phyloP scores from a whole-genome alignment of 1,139 yeast genomes.

The Candida tropicalis region DNA sequence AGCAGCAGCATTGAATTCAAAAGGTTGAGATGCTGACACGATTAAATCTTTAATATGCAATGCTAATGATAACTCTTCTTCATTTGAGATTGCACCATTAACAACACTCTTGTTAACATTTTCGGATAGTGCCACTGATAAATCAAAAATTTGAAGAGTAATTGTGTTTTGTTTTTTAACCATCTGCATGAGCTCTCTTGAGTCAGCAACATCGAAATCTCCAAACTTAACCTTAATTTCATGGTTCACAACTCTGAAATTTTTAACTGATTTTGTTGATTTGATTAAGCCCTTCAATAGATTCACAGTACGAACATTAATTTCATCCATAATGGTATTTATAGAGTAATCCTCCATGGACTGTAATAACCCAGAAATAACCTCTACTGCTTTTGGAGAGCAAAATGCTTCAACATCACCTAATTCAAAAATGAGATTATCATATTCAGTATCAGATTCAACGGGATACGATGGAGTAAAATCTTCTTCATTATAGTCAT shows the following conservation, averaged over 20 bases:
- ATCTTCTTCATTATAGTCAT: slow-evolving; percentile 44
- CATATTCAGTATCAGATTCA: slow-evolving; percentile 53
- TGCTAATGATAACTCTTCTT: slow-evolving; percentile 26
- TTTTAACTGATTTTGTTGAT: slow-evolving; percentile 41
- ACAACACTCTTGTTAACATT: slow-evolving; percentile 15
- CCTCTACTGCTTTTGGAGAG: slow-evolving; percentile 37
- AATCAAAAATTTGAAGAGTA: slow-evolving; percentile 34
- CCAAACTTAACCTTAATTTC: slow-evolving; percentile 50
- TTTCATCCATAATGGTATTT: slow-evolving; percentile 57
- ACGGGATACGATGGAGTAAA: slow-evolving; percentile 43
- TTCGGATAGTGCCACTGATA: slow-evolving; percentile 39
- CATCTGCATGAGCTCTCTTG: slow-evolving; percentile 20
- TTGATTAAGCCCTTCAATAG: slow-evolving; percentile 39
- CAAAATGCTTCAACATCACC: slow-evolving; percentile 43
- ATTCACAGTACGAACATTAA: slow-evolving; percentile 64
- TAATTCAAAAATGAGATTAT: slow-evolving; percentile 55
- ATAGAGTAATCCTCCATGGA: slow-evolving; percentile 41
- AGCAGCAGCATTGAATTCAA: slow-evolving; percentile 25
- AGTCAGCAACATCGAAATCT: slow-evolving; percentile 25
- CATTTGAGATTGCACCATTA: slow-evolving; percentile 7
- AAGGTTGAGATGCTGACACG: slow-evolving; percentile 27
- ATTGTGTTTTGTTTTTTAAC: slow-evolving; percentile 25
- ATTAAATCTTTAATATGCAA: slow-evolving; percentile 34
- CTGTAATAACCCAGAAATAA: slow-evolving; percentile 32
- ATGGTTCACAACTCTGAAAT: slow-evolving; percentile 56